Conservation (phyloP, 1,284 basidiomycete genomes). For the Rhodotorula sp. region DNA sequence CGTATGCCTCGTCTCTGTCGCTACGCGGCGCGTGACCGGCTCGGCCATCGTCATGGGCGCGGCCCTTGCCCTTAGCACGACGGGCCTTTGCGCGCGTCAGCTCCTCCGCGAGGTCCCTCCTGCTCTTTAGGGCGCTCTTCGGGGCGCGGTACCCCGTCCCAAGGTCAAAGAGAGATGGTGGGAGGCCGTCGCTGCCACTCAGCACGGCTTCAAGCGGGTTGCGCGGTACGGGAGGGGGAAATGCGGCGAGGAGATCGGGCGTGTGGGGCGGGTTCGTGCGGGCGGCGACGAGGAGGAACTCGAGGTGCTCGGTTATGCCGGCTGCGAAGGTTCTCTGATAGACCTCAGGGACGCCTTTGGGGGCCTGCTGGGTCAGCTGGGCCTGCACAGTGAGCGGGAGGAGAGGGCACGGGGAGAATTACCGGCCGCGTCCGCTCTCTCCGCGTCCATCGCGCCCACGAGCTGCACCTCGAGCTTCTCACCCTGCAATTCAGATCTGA, state of each 20-base stretch:
- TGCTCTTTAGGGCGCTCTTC: background rate
- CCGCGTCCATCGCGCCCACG: background rate
- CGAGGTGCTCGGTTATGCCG: constrained; percentile 3
- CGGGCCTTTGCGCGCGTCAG: background rate
- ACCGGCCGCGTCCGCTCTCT: constrained; percentile 2
- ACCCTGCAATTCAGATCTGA: background rate
- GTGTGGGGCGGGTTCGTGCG: background rate
- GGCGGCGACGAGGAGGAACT: constrained; percentile 1
- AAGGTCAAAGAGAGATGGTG: constrained; percentile 9
- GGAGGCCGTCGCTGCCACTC: background rate
- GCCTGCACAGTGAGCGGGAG: too few relatives aligned
- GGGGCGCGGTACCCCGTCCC: background rate
- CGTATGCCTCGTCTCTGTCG: background rate
- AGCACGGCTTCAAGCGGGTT: background rate
- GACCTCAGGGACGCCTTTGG: background rate
- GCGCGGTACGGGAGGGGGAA: background rate
- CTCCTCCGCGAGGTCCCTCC: constrained; percentile 1
- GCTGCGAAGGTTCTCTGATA: background rate
- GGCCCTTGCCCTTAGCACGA: background rate
- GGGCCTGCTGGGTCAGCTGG: background rate
- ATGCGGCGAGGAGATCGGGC: constrained; percentile 14
- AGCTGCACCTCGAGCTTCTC: constrained; percentile 1
- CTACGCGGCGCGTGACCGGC: background rate
- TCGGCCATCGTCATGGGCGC: background rate
- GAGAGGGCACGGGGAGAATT: background rate